Evolutionary conservation across 116 monocot species (phyloP), one percentile per base, ranked within the genome.

Genomic region (Posidonia oceanica): DNA sequence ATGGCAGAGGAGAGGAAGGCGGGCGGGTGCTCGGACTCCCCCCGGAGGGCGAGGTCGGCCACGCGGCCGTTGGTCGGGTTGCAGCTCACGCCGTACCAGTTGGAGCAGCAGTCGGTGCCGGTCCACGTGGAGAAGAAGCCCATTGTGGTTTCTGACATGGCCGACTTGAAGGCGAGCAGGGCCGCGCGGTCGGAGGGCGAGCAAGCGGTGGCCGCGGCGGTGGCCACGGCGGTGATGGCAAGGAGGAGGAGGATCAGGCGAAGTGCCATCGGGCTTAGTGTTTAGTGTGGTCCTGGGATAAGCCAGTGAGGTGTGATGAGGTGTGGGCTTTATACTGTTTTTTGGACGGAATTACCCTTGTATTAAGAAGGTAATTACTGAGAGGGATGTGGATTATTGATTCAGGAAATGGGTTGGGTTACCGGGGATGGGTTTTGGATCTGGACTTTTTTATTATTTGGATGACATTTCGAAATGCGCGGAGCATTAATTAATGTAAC

Each of bases 21-120:
- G 62, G 90, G 79, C 16, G 86, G 84, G 65, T 94, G 87, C 52
- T 91, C 88, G 11, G 94, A 78, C 69, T 94, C 94, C 17, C 94
- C 94, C 17, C 94, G 91, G 66, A 94, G 91, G 18, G 72, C 64
- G 66, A 94, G 20, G 63, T 86, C 86, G 41, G 79, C 79, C 3
- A 94, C 91, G 62, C 84, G 83, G 54, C 91, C 86, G 39, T 72
- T 77, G 36, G 77, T 64, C 4, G 88, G 94, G 67, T 91, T 86
- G 78, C 94, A 94, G 73, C 79, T 78, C 44, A 94, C 86, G 70
- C 91, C 94, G 77, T 88, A 84, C 94, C 94, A 87, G 70, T 61
- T 36, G 57, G 76, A 65, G 86, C 87, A 90, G 83, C 90, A 94
- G 80, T 88, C 64, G 23, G 62, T 11, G 61, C 85, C 82, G n/a